Base-by-base conservation (phyloP, 2,329 filamentous ascomycete species). In the Aspergillus neotritici region DNA sequence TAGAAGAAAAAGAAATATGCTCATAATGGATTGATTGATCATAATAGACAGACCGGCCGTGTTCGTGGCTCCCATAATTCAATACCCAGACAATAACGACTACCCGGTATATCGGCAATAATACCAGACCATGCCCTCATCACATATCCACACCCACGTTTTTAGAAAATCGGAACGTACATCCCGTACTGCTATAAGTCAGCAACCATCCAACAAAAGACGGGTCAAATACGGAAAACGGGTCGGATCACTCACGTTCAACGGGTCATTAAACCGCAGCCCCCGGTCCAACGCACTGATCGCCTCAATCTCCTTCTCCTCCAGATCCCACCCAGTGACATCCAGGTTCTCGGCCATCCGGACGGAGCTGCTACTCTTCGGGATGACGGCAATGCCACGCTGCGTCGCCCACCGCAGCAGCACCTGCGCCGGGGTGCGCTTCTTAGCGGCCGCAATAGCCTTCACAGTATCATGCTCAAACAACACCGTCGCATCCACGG, bases 401-500 rank as follows among this genome's bases (percentile, higher is more conserved):
- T 94, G 87, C 12, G 88, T 94, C 15, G 87, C 81, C 89, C 89
- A 95, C 57, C 88, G 79, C 54, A 95, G 76, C 48, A 94, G 76
- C 21, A 94, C 76, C 76, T 95, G 88, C 12, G 86, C 84, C 5
- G 87, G 76, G 7, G 82, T 81, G 74, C 85, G 87, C 64, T 71
- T 71, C 61, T 87, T 74, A 73, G 86, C 88, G 57, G 75, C 66
- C 13, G 87, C 83, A 49, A 90, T 76, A 38, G 57, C 63, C 55
- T 76, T 80, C 65, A 94, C 74, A 41, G 75, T 68, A 14, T 77
- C 68, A 65, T 87, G 78, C 61, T 89, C 76, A 63, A 94, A 84
- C 46, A 94, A 76, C 41, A 85, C 78, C 11, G 80, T 75, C 10
- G 82, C 76, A 52, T 78, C 75, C 53, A 78, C 71, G 21, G 85